A percentile compares a stretch with the other conserved stretches of the same genome.
phyloP scores from a whole-genome alignment of 192 early-diverging fungal genomes.

The Coemansia sp. region DNA sequence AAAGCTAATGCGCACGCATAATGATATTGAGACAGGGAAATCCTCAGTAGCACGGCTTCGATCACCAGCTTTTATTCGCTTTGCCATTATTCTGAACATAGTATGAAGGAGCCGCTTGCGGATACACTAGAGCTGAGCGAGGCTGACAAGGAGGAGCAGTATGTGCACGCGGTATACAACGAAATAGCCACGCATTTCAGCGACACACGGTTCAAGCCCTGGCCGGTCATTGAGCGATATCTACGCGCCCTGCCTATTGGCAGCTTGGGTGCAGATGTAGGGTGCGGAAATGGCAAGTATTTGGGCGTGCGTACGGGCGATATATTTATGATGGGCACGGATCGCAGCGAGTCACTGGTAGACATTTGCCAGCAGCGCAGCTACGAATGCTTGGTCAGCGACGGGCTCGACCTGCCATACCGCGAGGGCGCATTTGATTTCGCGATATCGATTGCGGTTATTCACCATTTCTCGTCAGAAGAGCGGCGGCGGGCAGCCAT shows the following conservation, averaged over 20 bases:
- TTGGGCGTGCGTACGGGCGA: constrained; percentile 75
- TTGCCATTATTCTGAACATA: background rate
- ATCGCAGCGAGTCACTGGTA: constrained; percentile 75
- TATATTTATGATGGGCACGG: constrained; percentile 78
- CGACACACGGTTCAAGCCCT: constrained; percentile 95
- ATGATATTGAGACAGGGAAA: too few species aligned
- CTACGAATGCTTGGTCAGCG: constrained; percentile 77
- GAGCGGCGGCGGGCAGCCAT: constrained; percentile 71
- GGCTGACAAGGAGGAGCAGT: constrained; percentile 62
- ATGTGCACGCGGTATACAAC: constrained; percentile 92
- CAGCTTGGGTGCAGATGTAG: constrained; percentile 87
- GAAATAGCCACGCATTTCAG: constrained; percentile 90
- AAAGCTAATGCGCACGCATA: too few species aligned
- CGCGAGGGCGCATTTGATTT: constrained; percentile 78
- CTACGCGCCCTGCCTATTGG: constrained; percentile 58
- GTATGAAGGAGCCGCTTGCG: constrained; percentile 29
- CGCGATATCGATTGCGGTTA: constrained; percentile 91
- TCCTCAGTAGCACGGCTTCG: too few species aligned
- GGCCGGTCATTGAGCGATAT: constrained; percentile 92
- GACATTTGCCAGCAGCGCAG: constrained; percentile 67
- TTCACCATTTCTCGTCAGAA: constrained; percentile 83
- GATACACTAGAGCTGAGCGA: constrained; percentile 28
- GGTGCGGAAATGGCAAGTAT: constrained; percentile 98
- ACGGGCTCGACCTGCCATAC: constrained; percentile 75
- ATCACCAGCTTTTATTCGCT: background rate